A percentile compares a stretch with the other conserved stretches of the same genome.
phyloP scores from a whole-genome alignment of 345 rosid genomes.

The Carallia pectinifolia region DNA sequence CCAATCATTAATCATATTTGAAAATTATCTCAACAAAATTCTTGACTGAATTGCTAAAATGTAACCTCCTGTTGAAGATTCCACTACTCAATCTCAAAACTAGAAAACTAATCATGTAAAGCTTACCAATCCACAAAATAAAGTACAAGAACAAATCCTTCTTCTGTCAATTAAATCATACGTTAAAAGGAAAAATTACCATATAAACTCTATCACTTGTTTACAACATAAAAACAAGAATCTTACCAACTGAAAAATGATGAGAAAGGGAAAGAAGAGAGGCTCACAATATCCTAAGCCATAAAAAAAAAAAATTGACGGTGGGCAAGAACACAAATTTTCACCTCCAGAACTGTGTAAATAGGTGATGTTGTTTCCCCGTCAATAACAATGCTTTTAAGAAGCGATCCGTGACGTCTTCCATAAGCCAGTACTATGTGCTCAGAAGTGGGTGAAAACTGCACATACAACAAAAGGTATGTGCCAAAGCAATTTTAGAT shows the following conservation, averaged over 20 bases:
- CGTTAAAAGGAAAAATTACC: no score
- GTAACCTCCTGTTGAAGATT: no score
- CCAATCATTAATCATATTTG: background rate
- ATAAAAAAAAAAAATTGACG: background rate
- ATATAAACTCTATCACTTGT: no score
- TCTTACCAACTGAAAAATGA: no score
- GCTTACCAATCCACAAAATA: no score
- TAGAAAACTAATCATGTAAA: no score
- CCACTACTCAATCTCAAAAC: no score
- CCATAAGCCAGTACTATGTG: slow-evolving; percentile 95
- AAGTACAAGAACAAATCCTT: no score
- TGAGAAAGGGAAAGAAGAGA: background rate
- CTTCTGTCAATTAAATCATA: no score
- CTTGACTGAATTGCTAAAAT: no score
- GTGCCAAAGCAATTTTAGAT: slow-evolving; percentile 4
- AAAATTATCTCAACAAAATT: no score
- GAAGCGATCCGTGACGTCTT: slow-evolving; percentile 88
- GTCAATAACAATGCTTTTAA: slow-evolving; percentile 82
- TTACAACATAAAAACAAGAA: no score
- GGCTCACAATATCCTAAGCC: background rate
- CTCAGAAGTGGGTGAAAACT: slow-evolving; percentile 98
- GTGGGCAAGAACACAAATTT: background rate
- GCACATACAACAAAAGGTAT: slow-evolving; percentile 32
- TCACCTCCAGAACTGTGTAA: slow-evolving; percentile 93
- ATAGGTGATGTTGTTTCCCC: slow-evolving; percentile 77